Percentiles rank a stretch among this genome's conserved stretches.
Evolutionary conservation across 768 basidiomycete species (phyloP).

Genomic region (Boletus eberwhitei): DNA sequence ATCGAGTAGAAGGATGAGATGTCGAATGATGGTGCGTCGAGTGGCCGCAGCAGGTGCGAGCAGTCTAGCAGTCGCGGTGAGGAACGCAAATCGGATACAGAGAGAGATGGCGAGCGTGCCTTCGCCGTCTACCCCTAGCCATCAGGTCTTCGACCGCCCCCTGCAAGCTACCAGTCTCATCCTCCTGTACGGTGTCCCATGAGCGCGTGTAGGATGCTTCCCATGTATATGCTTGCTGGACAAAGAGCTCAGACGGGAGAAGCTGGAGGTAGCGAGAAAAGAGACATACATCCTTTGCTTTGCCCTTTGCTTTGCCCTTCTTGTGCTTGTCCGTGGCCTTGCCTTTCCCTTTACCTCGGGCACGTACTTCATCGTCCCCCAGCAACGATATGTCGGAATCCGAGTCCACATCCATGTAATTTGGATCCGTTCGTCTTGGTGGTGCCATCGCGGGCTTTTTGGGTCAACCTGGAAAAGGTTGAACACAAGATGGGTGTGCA

Average conservation of each 20-base stretch:
- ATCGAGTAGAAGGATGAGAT: constrained; percentile 90
- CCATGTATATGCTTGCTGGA: constrained; percentile 87
- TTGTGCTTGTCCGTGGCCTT: constrained; percentile 51
- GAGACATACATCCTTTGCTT: constrained; percentile 32
- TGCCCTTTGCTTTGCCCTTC: constrained; percentile 48
- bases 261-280: background rate
- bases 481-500: background rate
- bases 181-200: constrained; percentile 98
- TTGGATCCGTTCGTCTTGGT: constrained; percentile 26
- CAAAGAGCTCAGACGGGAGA: constrained; percentile 2
- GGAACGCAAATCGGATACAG: background rate
- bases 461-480: background rate
- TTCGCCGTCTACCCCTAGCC: constrained; percentile 77
- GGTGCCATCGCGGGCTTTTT: constrained; percentile 21
- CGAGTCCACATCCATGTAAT: constrained; percentile 57
- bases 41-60: constrained; percentile 83
- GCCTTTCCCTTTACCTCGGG: constrained; percentile 55
- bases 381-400: constrained; percentile 70
- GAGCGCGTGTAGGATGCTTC: constrained; percentile 91
- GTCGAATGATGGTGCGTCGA: constrained; percentile 93
- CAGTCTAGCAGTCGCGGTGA: constrained; percentile 45
- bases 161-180: constrained; percentile 88
- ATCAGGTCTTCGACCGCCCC: constrained; percentile 87
- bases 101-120: constrained; percentile 46
- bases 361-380: constrained; percentile 45